Evolutionary conservation across 768 basidiomycete species (phyloP).

Genomic region (Pisolithus microcarpus): DNA sequence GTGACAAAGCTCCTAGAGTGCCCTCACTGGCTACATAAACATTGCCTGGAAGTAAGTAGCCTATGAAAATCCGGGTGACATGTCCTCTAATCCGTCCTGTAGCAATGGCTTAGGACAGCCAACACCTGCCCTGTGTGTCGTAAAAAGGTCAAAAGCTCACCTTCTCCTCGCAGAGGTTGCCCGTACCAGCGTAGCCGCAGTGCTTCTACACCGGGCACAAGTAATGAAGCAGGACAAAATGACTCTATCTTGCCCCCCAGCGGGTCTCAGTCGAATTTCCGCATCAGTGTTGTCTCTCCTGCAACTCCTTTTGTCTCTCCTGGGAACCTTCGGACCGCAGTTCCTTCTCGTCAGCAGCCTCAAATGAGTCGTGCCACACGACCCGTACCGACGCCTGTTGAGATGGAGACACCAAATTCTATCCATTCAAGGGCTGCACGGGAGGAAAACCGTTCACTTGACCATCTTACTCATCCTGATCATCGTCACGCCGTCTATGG

Average conservation of each 20-base stretch:
- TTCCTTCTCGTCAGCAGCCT: not conserved
- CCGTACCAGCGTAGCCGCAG: constrained; percentile 2
- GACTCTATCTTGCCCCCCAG: not conserved
- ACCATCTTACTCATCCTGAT: not conserved
- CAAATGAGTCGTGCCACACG: not conserved
- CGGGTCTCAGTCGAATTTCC: constrained; percentile 8
- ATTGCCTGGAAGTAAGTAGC: constrained; percentile 59
- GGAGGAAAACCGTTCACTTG: not conserved
- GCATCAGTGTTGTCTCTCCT: not conserved
- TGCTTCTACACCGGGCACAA: constrained; percentile 6
- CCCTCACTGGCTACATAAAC: constrained; percentile 74
- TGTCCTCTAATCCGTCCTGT: constrained; percentile 5
- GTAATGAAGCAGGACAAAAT: constrained; percentile 1
- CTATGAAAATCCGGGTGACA: not conserved
- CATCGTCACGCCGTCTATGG: no score
- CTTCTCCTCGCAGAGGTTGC: constrained; percentile 15
- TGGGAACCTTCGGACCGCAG: not conserved
- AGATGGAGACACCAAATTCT: not conserved
- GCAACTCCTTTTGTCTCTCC: not conserved
- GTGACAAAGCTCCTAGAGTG: constrained; percentile 65
- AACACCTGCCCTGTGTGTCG: constrained; percentile 80
- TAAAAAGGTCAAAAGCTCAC: constrained; percentile 38
- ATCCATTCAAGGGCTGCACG: not conserved
- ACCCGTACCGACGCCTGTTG: not conserved
- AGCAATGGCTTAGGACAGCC: constrained; percentile 79